Conservation (phyloP, 495 filamentous ascomycete genomes). For the Lineolata rhizophorae region DNA sequence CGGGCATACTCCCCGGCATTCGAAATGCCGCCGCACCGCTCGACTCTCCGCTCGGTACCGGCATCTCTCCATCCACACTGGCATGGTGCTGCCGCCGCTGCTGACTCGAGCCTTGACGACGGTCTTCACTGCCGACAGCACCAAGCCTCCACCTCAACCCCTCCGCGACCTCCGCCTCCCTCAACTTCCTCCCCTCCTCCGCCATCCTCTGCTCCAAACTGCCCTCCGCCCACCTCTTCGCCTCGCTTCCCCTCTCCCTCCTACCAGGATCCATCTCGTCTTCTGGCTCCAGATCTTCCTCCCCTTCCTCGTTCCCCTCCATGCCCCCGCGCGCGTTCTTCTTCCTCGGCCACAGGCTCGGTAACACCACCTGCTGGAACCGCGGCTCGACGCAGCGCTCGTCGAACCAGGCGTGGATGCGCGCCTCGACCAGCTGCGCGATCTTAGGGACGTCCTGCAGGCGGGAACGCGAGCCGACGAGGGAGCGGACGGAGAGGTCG, state of each 20-base stretch:
- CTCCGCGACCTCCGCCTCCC: background rate
- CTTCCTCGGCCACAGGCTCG: conserved; percentile 85
- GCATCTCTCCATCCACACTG: too few relatives aligned
- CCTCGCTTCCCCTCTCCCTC: conserved; percentile 2
- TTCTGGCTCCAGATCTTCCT: conserved; percentile 12
- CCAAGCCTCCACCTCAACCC: background rate
- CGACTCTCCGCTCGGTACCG: too few relatives aligned
- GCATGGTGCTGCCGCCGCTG: background rate
- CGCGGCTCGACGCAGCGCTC: conserved; percentile 87
- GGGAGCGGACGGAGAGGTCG: conserved; percentile 72
- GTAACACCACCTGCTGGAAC: conserved; percentile 85
- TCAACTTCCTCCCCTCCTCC: background rate
- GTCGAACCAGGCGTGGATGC: conserved; percentile 91
- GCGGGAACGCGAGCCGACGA: conserved; percentile 75
- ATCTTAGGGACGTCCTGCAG: conserved; percentile 96
- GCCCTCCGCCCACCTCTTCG: background rate
- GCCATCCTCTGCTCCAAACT: conserved; percentile 1
- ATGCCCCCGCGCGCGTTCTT: conserved; percentile 51
- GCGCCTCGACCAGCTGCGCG: conserved; percentile 75
- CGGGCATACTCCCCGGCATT: background rate
- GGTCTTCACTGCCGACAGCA: too few relatives aligned
- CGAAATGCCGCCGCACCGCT: background rate
- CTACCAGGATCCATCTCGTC: conserved; percentile 3
- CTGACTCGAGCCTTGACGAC: background rate
- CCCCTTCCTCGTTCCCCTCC: conserved; percentile 18